Evolutionary conservation across 2,329 filamentous ascomycete genomes (phyloP), one percentile per base, ranked within the genome.

Genomic region (Trichoderma breve): DNA sequence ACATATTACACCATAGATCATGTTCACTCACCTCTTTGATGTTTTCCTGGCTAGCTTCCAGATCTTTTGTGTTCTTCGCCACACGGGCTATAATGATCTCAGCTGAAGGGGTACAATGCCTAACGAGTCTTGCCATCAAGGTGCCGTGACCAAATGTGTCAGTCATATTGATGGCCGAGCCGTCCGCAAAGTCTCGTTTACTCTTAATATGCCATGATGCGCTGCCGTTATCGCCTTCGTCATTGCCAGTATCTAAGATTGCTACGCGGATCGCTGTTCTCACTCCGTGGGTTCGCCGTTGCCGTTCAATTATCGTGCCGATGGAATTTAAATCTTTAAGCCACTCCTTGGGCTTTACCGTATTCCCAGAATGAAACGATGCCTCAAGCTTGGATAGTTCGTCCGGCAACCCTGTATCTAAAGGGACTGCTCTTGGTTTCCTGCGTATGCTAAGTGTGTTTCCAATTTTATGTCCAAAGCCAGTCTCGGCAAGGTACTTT

Each of bases 1-100:
- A 8, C 0, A 30, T 30, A 1, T 9, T 3, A 11, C n/a, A 3
- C 43, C 1, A 0, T 12, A 2, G 9, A 11, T 21, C 3, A 11
- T 21, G 4, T 21, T 3, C 8, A 21, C 43, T 21, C 9, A 51
- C 43, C 8, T 51, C n/a, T 21, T 6, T n/a, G 9, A 51, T 21
- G 8, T 21, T 51, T 0, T 51, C 9, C 4, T 51, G 43, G 9
- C 43, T 21, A 4, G 0, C 2, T 21, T 21, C 1, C n/a, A 51
- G n/a, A 5, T 12, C n/a, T 8, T 51, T 6, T 12, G 43, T 21
- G 43, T 18, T 21, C 0, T 51, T 6, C 43, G 43, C n/a, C 43
- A 51, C 43, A 51, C 43, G 43, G 3, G 43, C 43, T 1, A 51
- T 21, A 9, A 51, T 51, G 9, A 51, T 21, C 4, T 51, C n/a